These are phyloP conservation scores for Ogataea glucozyma DNA, from an alignment of 805 yeast species.

Conservation along the genomic window DNA sequence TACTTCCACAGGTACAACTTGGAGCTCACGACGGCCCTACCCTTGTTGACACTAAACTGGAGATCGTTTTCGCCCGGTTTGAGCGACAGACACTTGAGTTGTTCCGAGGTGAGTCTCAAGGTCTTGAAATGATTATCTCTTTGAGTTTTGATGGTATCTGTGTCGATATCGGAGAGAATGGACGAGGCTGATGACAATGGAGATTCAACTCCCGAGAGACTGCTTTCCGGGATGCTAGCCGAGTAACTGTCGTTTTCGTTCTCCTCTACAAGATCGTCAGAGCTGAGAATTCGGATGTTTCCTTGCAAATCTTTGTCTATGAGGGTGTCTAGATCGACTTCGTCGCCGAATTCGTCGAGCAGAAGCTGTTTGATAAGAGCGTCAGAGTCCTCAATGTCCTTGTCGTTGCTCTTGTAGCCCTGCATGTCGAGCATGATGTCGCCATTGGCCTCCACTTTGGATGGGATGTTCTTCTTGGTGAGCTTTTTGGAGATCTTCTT, in stretches of 20 bases:
- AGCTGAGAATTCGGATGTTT: slow-evolving; percentile 53
- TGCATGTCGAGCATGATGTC: slow-evolving; percentile 90
- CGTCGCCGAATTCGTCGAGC: slow-evolving; percentile 69
- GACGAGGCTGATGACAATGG: slow-evolving; percentile 27
- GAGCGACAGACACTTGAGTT: slow-evolving; percentile 69
- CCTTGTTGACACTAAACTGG: slow-evolving; percentile 77
- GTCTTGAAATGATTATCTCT: slow-evolving; percentile 68
- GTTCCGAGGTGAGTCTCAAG: slow-evolving; percentile 86
- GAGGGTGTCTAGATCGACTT: slow-evolving; percentile 45
- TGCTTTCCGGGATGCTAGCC: slow-evolving; percentile 8
- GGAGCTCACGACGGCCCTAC: slow-evolving; percentile 73
- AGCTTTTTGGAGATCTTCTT: slow-evolving; percentile 63
- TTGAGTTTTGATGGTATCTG: slow-evolving; percentile 25
- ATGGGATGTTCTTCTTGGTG: slow-evolving; percentile 76
- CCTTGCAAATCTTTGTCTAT: slow-evolving; percentile 66
- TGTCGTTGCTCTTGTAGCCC: slow-evolving; percentile 88
- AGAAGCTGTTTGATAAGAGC: slow-evolving; percentile 70
- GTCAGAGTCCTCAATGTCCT: slow-evolving; percentile 75
- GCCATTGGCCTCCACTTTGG: slow-evolving; percentile 84
- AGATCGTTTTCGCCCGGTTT: slow-evolving; percentile 78
- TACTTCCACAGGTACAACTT: slow-evolving; percentile 82
- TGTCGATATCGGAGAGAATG: slow-evolving; percentile 28
- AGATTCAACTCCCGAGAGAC: slow-evolving; percentile 15
- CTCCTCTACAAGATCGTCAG: slow-evolving; percentile 27
- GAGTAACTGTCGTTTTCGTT: slow-evolving; percentile 16